phyloP scores from a whole-genome alignment of 352 stramenopile species.

The Phytophthora tentaculata region DNA sequence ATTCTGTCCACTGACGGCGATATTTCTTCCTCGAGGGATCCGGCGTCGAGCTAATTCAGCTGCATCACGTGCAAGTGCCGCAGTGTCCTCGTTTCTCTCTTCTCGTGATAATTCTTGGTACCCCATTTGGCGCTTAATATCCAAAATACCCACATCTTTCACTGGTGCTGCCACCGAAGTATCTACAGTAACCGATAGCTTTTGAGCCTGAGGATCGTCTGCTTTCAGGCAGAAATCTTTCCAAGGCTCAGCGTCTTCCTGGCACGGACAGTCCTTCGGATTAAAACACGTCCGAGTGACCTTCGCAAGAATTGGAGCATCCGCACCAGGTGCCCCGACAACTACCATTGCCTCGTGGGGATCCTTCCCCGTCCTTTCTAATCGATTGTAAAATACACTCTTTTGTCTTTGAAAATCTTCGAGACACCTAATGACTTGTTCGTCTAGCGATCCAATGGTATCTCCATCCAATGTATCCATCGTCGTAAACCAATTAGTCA shows the following conservation, averaged over 20 bases:
- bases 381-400: conserved; percentile 53
- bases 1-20: conserved; percentile 17
- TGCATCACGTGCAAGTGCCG: conserved; percentile 28
- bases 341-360: conserved; percentile 56
- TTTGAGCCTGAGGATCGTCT: conserved; percentile 18
- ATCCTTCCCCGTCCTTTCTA: conserved; percentile 66
- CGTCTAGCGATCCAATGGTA: conserved; percentile 59
- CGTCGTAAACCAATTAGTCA: conserved; percentile 59
- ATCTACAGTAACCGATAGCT: background rate
- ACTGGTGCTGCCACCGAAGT: background rate
- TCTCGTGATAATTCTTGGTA: conserved; percentile 41
- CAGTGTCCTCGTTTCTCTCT: conserved; percentile 28
- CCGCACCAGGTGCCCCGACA: conserved; percentile 18
- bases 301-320: conserved; percentile 17
- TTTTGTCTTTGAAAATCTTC: conserved; percentile 38
- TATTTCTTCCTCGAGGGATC: conserved; percentile 1
- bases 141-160: conserved; percentile 56
- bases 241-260: conserved; percentile 62
- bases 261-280: conserved; percentile 50
- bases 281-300: conserved; percentile 52
- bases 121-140: conserved; percentile 74
- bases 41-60: conserved; percentile 34
- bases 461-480: conserved; percentile 74
- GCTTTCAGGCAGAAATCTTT: conserved; percentile 46
- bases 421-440: conserved; percentile 52